Evolutionary conservation across 805 yeast species (phyloP), one percentile per base, ranked within the genome.

Genomic region (Saitoella complicata): DNA sequence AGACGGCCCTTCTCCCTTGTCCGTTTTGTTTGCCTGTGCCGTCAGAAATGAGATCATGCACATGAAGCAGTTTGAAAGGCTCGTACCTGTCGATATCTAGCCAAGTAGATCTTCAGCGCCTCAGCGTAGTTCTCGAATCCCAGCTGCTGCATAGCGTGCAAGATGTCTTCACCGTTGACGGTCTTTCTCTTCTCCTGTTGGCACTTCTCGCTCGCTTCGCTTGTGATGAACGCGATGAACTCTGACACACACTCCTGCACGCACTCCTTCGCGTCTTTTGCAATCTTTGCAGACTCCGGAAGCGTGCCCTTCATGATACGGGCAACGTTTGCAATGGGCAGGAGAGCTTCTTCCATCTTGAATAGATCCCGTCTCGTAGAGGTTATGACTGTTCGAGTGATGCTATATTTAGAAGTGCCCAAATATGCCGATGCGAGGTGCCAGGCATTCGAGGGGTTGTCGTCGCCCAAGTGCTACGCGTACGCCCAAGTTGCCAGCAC

Each of bases 221-320:
- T 71, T 2, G 83, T 78, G 45, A 77, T 72, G 58, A 77, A 77
- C 7, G 80, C 72, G 33, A 77, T 78, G 58, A 76, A 77, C 58
- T 77, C 81, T 41, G 73, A 65, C 4, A 76, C 83, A 55, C 81
- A 77, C 55, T 78, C 83, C 58, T 78, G 84, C 62, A 78, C 75
- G 51, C 83, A 75, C 53, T 78, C 87, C 54, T 80, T 79, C 38
- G 87, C 81, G 54, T 80, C 91, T 54, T 80, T 80, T 21, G 85
- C 76, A 1, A 80, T 76, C 54, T 80, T 80, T 7, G 87, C 88
- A 35, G 78, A 75, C 8, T 69, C 63, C 2, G 91, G 88, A 32
- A 80, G 63, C 1, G 88, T 79, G 45, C 63, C 68, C 55, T 81
- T 81, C 88, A 80, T 81, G 43, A 81, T 72, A 43, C 88, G 65